phyloP scores from a whole-genome alignment of 805 yeast genomes.

The Naumovozyma castellii region DNA sequence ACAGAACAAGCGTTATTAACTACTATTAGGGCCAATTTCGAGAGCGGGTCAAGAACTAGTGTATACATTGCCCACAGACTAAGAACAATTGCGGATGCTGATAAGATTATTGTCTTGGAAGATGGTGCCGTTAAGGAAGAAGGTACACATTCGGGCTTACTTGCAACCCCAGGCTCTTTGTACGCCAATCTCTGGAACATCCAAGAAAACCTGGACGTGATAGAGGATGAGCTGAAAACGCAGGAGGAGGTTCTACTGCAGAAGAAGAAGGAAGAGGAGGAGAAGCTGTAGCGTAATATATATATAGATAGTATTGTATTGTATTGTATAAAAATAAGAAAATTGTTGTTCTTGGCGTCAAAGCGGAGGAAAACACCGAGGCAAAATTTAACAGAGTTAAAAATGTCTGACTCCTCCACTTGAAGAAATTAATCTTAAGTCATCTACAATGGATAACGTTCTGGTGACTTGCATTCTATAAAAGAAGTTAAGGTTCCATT shows the following conservation, averaged over 20 bases:
- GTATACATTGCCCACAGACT: constrained; percentile 89
- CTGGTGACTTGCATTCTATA: too few species aligned
- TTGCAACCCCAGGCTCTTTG: constrained; percentile 46
- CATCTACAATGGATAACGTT: too few species aligned
- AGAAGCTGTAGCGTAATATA: neutral
- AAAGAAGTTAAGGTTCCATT: neutral
- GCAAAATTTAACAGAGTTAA: neutral
- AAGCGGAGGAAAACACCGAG: neutral
- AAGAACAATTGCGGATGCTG: constrained; percentile 89
- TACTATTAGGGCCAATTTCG: constrained; percentile 63
- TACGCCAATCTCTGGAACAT: constrained; percentile 84
- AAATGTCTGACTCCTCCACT: neutral
- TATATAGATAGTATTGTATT: too few species aligned
- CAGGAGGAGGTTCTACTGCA: constrained; percentile 10
- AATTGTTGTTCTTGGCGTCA: neutral
- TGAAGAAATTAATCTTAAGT: neutral
- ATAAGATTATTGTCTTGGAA: constrained; percentile 79
- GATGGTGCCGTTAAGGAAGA: constrained; percentile 78
- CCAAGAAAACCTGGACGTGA: constrained; percentile 66
- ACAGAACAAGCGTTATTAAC: constrained; percentile 79
- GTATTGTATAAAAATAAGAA: too few species aligned
- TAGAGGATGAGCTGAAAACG: constrained; percentile 30
- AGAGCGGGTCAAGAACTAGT: constrained; percentile 53
- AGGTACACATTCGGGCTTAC: constrained; percentile 66
- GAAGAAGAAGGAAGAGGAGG: neutral